Evolutionary conservation across 2,329 filamentous ascomycete genomes (phyloP).

Genomic region (Penicillium frequentans): DNA sequence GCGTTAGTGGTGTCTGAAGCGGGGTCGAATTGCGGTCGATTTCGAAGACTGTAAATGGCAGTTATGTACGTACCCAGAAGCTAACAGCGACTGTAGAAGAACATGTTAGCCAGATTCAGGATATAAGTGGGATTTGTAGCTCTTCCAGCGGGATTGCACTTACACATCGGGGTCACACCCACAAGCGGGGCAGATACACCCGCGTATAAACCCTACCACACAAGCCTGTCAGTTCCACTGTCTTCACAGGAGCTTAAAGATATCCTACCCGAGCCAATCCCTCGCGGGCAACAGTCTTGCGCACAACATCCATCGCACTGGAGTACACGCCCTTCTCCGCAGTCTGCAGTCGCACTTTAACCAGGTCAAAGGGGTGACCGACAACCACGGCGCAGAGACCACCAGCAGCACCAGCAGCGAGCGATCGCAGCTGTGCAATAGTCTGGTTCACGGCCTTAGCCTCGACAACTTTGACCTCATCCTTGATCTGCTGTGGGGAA

Average conservation of each 20-base stretch:
- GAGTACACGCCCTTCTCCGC: conserved; percentile 91
- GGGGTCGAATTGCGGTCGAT: neutral
- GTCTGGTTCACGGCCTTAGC: conserved; percentile 43
- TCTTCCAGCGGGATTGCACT: conserved; percentile 42
- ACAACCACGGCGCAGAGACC: conserved; percentile 92
- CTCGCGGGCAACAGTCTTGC: conserved; percentile 83
- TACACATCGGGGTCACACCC: conserved; percentile 98
- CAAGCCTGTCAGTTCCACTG: neutral
- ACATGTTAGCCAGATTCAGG: neutral
- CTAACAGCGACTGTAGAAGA: conserved; percentile 58
- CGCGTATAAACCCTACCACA: conserved; percentile 76
- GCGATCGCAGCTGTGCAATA: conserved; percentile 70
- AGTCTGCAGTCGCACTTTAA: conserved; percentile 96
- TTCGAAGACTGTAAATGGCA: neutral
- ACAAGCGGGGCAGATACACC: conserved; percentile 93
- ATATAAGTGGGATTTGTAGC: neutral
- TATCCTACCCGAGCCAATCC: conserved; percentile 62
- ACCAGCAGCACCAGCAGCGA: conserved; percentile 87
- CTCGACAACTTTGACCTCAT: conserved; percentile 30
- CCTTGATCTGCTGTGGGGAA: conserved; percentile 29
- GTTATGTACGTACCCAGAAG: conserved; percentile 58
- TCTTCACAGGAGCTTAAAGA: neutral
- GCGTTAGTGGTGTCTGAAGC: conserved; percentile 17
- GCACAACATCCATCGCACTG: conserved; percentile 86
- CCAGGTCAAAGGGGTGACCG: conserved; percentile 94